Evolutionary conservation across 495 filamentous ascomycete genomes (phyloP).

Genomic region (Neurospora discreta): DNA sequence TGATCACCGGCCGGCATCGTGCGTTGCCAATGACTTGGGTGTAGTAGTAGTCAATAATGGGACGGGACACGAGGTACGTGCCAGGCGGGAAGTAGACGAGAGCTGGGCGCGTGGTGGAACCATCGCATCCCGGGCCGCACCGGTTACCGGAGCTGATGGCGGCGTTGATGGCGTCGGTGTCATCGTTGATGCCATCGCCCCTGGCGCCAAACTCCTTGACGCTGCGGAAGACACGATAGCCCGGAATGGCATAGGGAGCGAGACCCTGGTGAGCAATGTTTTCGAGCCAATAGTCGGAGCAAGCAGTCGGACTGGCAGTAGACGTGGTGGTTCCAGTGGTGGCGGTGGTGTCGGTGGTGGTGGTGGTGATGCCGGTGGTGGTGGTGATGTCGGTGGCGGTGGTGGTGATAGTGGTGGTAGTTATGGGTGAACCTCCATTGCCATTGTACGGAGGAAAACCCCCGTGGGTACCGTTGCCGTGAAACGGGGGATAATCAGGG

Average conservation of each 20-base stretch:
- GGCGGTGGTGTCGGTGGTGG: constrained; percentile 2
- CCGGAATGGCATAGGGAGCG: constrained; percentile 28
- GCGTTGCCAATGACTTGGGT: constrained; percentile 63
- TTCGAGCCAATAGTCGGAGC: constrained; percentile 34
- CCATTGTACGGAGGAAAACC: not conserved
- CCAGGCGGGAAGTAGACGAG: constrained; percentile 70
- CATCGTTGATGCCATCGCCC: constrained; percentile 63
- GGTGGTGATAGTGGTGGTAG: not conserved
- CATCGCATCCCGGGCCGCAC: constrained; percentile 67
- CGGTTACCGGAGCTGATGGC: constrained; percentile 66
- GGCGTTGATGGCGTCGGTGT: constrained; percentile 70
- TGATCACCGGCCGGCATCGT: constrained; percentile 50
- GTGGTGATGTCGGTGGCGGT: constrained; percentile 1
- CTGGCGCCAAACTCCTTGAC: constrained; percentile 47
- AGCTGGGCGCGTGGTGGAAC: constrained; percentile 59
- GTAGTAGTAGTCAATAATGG: constrained; percentile 55
- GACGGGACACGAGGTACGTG: constrained; percentile 55
- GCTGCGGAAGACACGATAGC: constrained; percentile 46
- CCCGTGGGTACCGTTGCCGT: not conserved
- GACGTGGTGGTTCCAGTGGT: constrained; percentile 2
- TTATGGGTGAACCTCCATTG: constrained; percentile 1
- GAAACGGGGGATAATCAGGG: not conserved
- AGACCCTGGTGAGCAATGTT: constrained; percentile 36
- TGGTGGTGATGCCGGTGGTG: not conserved
- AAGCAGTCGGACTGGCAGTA: constrained; percentile 6